Base-by-base conservation (phyloP, 129 eudicot genomes). In the Daucus carota region DNA sequence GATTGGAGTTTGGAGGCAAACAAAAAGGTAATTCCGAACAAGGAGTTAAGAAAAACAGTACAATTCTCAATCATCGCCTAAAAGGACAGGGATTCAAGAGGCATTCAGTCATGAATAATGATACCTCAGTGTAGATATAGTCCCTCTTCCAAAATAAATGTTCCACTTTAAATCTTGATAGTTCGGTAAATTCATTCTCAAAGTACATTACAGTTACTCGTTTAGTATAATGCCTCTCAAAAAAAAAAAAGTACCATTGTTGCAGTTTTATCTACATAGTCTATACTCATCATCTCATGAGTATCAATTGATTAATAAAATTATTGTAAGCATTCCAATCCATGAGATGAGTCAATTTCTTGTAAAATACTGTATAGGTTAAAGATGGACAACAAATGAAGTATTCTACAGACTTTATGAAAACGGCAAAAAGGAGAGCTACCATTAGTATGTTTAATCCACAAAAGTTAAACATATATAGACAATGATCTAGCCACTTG, bases 1-100 rank as follows among this genome's bases (percentile, higher is more conserved):
- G 28, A 47, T 46, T 73, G 76, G 29, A 54, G 40, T n/a, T n/a
- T n/a, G n/a, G n/a, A n/a, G 9, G 28, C 16, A 73, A 68, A 68
- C 22, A 16, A 28, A 48, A 73, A 73, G 65, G 65, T 73, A 18
- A 34, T 48, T 44, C 41, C 7, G 20, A 52, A 48, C 15, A 47
- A 46, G 31, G 15, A 46, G 36, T 11, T 45, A 73, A 73, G 66
- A 11, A 48, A 48, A 48, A 45, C 13, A 16, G 0, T 46, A 48
- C 0, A 2, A 73, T 28, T 18, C 29, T 57, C n/a, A 20, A 73
- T 48, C 41, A 73, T 50, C 38, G 12, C 26, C 43, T 42, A 40
- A 42, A 71, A 41, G 52, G 54, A 40, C 20, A 43, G 6, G 7
- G 36, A 24, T 40, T 46, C 52, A n/a, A 71, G 29, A 40, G 10